phyloP scores from a whole-genome alignment of 306 rosid genomes.

The Chamaecrista fasciculata region DNA sequence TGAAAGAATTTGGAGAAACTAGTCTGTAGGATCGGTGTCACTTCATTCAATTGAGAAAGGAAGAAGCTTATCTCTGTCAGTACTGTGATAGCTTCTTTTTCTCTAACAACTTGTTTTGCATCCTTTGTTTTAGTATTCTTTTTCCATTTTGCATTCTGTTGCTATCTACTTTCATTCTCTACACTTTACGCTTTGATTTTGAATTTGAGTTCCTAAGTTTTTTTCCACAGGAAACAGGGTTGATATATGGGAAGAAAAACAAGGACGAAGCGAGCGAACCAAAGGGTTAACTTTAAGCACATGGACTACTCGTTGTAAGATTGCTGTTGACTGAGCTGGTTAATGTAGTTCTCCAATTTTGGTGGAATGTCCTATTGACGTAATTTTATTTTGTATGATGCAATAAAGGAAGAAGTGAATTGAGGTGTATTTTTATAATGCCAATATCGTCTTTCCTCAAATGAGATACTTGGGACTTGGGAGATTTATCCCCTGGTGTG shows the following conservation, averaged over 20 bases:
- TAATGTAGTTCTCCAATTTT: neutral
- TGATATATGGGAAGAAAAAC: constrained; percentile 74
- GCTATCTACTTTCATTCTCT: neutral
- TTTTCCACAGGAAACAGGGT: constrained; percentile 56
- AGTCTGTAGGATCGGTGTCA: too few relatives aligned
- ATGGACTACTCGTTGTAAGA: constrained; percentile 15
- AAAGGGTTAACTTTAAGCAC: constrained; percentile 32
- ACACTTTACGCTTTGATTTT: neutral
- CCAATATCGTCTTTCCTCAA: neutral
- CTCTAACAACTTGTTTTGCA: too few relatives aligned
- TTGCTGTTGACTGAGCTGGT: neutral
- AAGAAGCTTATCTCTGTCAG: too few relatives aligned
- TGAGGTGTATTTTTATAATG: neutral
- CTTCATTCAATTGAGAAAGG: too few relatives aligned
- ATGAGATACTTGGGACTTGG: too few relatives aligned
- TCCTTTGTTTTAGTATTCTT: too few relatives aligned
- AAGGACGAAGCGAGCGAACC: constrained; percentile 28
- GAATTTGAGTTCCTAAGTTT: neutral
- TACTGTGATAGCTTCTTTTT: too few relatives aligned
- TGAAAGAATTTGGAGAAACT: too few relatives aligned
- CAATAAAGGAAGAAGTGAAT: neutral
- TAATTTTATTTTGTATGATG: neutral
- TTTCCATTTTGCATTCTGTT: too few relatives aligned
- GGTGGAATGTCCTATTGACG: neutral
- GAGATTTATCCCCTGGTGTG: neutral